Percentiles rank a stretch among this genome's conserved stretches.
Conservation (phyloP, 176 grass and related monocot species). For the Secale cereale region DNA sequence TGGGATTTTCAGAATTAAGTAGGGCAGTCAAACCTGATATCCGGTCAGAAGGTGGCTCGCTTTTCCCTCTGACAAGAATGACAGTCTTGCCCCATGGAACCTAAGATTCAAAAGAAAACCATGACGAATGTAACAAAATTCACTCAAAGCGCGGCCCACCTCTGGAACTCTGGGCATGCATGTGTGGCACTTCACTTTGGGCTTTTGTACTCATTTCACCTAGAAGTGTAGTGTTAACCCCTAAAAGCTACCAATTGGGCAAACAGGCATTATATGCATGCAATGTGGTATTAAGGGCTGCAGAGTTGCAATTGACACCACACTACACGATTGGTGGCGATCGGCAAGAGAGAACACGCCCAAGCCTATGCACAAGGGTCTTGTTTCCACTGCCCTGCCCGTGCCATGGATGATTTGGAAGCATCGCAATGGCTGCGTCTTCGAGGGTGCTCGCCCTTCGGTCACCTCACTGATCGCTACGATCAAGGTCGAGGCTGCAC, state of each 20-base stretch:
- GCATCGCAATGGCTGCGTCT: no score
- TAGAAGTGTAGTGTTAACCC: neutral
- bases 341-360: no score
- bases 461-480: no score
- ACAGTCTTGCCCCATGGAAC: constrained; percentile 87
- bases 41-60: constrained; percentile 68
- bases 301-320: neutral
- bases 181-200: neutral
- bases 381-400: no score
- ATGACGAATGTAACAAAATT: neutral
- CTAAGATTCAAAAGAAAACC: constrained; percentile 28
- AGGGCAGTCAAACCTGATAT: constrained; percentile 62
- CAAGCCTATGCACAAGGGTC: no score
- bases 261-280: neutral
- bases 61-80: constrained; percentile 95
- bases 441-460: no score
- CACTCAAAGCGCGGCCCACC: neutral
- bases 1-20: neutral
- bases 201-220: neutral
- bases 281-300: neutral
- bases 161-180: neutral
- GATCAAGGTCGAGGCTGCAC: no score
- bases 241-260: neutral
- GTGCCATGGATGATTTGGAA: no score
- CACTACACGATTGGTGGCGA: no score